A percentile compares a stretch with the other conserved stretches of the same genome.
Evolutionary conservation across 2,329 filamentous ascomycete species (phyloP).

Genomic region (Pestalotiopsis sp.): DNA sequence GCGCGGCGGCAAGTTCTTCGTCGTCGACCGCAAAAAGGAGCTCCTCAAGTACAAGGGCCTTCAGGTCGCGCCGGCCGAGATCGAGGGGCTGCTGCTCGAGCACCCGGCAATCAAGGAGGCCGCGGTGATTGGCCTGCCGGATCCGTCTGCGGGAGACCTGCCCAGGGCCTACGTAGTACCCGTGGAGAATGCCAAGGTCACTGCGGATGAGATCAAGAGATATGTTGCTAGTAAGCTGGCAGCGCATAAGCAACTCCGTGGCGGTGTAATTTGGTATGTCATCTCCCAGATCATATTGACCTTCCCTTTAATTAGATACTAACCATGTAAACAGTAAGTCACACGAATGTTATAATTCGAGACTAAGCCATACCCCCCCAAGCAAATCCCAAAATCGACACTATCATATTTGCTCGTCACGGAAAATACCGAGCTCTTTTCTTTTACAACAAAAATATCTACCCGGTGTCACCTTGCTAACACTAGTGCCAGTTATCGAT

Average conservation of each 20-base stretch:
- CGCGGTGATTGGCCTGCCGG: slow-evolving; percentile 62
- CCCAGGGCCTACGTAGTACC: slow-evolving; percentile 49
- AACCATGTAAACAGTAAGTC: neutral
- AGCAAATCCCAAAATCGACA: neutral
- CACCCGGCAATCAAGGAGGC: slow-evolving; percentile 54
- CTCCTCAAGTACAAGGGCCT: slow-evolving; percentile 64
- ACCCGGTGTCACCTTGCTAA: neutral
- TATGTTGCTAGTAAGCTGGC: slow-evolving; percentile 29
- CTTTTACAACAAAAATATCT: neutral
- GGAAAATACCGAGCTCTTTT: neutral
- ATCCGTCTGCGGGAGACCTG: slow-evolving; percentile 57
- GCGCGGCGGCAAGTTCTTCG: slow-evolving; percentile 71
- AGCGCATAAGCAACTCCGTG: slow-evolving; percentile 29
- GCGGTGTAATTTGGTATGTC: slow-evolving; percentile 23
- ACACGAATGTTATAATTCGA: no score
- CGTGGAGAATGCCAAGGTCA: slow-evolving; percentile 19
- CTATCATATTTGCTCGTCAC: neutral
- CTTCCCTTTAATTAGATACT: neutral
- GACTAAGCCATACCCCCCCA: no score
- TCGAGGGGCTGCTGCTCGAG: slow-evolving; percentile 50
- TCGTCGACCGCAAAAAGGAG: slow-evolving; percentile 81
- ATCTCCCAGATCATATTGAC: neutral
- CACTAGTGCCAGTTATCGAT: neutral
- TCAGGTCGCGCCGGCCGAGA: slow-evolving; percentile 68
- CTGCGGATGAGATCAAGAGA: slow-evolving; percentile 20